phyloP scores from a whole-genome alignment of 768 basidiomycete species.

The Hypholoma sublateritium region DNA sequence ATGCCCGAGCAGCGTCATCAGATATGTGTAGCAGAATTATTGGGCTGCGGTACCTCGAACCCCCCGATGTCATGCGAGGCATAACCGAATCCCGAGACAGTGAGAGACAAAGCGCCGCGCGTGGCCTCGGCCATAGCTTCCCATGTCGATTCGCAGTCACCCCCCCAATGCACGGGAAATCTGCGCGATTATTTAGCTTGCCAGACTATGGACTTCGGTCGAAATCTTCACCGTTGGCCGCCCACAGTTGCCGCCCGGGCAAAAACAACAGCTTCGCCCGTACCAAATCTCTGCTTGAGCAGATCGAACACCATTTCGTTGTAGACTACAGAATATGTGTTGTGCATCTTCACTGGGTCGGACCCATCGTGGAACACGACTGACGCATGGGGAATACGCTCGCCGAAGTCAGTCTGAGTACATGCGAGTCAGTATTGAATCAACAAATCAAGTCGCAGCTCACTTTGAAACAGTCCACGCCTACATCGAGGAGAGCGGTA shows the following conservation, averaged over 20 bases:
- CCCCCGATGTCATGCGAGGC: slow-evolving; percentile 79
- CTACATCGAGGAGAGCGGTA: slow-evolving; percentile 49
- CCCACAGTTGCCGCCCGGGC: slow-evolving; percentile 69
- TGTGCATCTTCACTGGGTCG: slow-evolving; percentile 71
- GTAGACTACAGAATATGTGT: slow-evolving; percentile 67
- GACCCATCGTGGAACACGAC: slow-evolving; percentile 67
- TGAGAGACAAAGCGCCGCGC: slow-evolving; percentile 64
- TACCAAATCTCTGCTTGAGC: slow-evolving; percentile 57
- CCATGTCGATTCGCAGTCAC: slow-evolving; percentile 76
- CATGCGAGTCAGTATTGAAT: background rate
- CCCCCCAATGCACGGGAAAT: slow-evolving; percentile 61
- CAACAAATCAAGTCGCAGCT: background rate
- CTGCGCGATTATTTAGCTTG: slow-evolving; percentile 16
- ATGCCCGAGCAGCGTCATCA: background rate
- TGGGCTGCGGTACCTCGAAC: slow-evolving; percentile 49
- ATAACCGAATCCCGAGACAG: slow-evolving; percentile 68
- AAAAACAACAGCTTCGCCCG: slow-evolving; percentile 67
- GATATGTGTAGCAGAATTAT: background rate
- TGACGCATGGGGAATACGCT: slow-evolving; percentile 68
- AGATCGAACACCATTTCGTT: slow-evolving; percentile 70
- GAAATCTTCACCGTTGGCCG: slow-evolving; percentile 52
- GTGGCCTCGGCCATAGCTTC: slow-evolving; percentile 79
- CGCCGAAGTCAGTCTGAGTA: slow-evolving; percentile 72
- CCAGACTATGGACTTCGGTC: background rate
- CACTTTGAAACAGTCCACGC: slow-evolving; percentile 63